These are phyloP conservation scores for Pestalotiopsis sp. DNA, from an alignment of 2,329 filamentous ascomycete genomes.

Conservation along the genomic window DNA sequence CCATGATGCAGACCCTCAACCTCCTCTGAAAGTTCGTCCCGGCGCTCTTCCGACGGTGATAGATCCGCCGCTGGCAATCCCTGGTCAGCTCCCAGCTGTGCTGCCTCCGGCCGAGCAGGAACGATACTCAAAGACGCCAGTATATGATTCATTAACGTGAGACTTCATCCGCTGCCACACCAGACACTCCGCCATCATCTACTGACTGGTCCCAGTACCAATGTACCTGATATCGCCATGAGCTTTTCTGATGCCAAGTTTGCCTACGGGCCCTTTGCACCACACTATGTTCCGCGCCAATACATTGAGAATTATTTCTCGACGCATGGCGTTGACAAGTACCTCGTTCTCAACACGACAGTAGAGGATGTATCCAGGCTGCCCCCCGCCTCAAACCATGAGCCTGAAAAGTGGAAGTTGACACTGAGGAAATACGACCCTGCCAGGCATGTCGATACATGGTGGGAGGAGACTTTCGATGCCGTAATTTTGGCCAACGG, in stretches of 20 bases:
- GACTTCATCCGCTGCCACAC: constrained; percentile 15
- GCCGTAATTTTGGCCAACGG: constrained; percentile 45
- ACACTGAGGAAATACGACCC: constrained; percentile 49
- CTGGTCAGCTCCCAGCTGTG: constrained; percentile 39
- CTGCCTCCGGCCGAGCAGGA: constrained; percentile 44
- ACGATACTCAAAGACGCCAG: constrained; percentile 48
- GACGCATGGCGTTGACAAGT: constrained; percentile 44
- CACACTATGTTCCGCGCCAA: constrained; percentile 55
- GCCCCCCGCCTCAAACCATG: constrained; percentile 9
- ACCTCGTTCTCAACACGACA: constrained; percentile 51
- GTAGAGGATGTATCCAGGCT: constrained; percentile 49
- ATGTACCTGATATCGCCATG: constrained; percentile 59
- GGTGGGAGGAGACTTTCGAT: constrained; percentile 56
- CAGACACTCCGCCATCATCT: not conserved
- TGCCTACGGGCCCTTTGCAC: constrained; percentile 57
- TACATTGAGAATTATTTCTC: constrained; percentile 60
- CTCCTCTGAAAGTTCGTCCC: constrained; percentile 36
- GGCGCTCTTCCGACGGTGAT: constrained; percentile 45
- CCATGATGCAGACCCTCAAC: constrained; percentile 46
- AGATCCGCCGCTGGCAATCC: constrained; percentile 48
- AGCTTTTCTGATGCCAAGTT: constrained; percentile 55
- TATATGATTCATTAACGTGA: constrained; percentile 54
- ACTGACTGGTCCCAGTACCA: constrained; percentile 40
- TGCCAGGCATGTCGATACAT: constrained; percentile 44
- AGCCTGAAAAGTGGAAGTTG: constrained; percentile 42